phyloP scores from a whole-genome alignment of 2,329 filamentous ascomycete genomes.

The Phymatotrichopsis omnivora region DNA sequence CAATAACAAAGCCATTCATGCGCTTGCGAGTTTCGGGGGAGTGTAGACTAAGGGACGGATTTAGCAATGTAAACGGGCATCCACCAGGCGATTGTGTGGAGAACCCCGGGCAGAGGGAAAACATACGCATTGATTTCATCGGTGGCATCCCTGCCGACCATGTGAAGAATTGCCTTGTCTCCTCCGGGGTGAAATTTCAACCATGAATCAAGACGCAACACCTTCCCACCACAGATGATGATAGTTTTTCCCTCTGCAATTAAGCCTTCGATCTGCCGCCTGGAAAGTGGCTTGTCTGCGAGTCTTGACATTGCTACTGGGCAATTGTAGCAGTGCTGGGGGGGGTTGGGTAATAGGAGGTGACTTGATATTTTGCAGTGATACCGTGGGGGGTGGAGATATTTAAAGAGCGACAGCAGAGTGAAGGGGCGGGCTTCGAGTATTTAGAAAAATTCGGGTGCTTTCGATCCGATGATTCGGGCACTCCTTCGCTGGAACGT shows the following conservation, averaged over 20 bases:
- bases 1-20: conserved; percentile 78
- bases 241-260: conserved; percentile 74
- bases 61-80: background rate
- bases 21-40: conserved; percentile 62
- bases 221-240: conserved; percentile 68
- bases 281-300: conserved; percentile 41
- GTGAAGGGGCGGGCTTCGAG: too few relatives aligned
- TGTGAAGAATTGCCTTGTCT: conserved; percentile 80
- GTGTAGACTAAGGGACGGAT: conserved; percentile 53
- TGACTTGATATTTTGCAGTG: too few relatives aligned
- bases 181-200: conserved; percentile 84
- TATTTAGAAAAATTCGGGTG: too few relatives aligned
- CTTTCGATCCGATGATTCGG: too few relatives aligned
- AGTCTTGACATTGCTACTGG: conserved; percentile 21
- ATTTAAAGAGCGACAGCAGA: conserved; percentile 2
- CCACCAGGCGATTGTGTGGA: background rate
- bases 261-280: conserved; percentile 62
- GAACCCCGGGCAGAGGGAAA: background rate
- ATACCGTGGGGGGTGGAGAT: too few relatives aligned
- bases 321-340: background rate
- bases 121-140: conserved; percentile 80
- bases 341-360: background rate
- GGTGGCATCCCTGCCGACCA: conserved; percentile 88
- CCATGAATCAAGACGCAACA: conserved; percentile 84
- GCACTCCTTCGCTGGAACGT: too few relatives aligned